These are phyloP conservation scores for Aspergillus piperis DNA, from an alignment of 2,329 filamentous ascomycete genomes.

Conservation along the genomic window DNA sequence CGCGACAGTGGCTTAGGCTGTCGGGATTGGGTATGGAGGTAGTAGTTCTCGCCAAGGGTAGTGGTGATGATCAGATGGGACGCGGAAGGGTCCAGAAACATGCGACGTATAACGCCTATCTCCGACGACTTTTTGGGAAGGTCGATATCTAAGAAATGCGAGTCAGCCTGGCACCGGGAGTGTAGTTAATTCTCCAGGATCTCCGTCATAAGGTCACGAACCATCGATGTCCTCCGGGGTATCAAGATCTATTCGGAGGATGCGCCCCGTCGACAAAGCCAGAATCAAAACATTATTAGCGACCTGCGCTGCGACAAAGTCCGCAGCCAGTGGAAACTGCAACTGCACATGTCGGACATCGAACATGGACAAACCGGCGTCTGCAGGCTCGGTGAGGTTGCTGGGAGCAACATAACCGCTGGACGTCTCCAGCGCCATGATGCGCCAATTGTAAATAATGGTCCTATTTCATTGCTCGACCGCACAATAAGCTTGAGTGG, in stretches of 20 bases:
- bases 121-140: conserved; percentile 91
- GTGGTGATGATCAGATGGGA: conserved; percentile 93
- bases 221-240: conserved; percentile 93
- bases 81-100: conserved; percentile 96
- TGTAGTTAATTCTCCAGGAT: background rate
- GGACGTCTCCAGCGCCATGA: conserved; percentile 70
- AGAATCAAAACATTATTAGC: conserved; percentile 96
- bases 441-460: conserved; percentile 34
- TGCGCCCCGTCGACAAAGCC: conserved; percentile 86
- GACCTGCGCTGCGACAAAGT: conserved; percentile 95
- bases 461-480: conserved; percentile 34
- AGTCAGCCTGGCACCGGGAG: conserved; percentile 19
- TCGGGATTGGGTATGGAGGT: conserved; percentile 91
- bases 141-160: conserved; percentile 74
- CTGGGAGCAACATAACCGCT: conserved; percentile 72
- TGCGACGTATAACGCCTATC: conserved; percentile 85
- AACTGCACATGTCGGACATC: conserved; percentile 89
- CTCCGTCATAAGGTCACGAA: conserved; percentile 38
- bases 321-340: conserved; percentile 89
- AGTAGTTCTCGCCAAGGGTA: conserved; percentile 91
- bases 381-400: conserved; percentile 61
- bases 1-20: conserved; percentile 79
- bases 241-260: conserved; percentile 91
- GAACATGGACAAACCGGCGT: conserved; percentile 79
- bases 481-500: conserved; percentile 22